phyloP scores from a whole-genome alignment of 2,329 filamentous ascomycete species.

The Moelleriella libera region DNA sequence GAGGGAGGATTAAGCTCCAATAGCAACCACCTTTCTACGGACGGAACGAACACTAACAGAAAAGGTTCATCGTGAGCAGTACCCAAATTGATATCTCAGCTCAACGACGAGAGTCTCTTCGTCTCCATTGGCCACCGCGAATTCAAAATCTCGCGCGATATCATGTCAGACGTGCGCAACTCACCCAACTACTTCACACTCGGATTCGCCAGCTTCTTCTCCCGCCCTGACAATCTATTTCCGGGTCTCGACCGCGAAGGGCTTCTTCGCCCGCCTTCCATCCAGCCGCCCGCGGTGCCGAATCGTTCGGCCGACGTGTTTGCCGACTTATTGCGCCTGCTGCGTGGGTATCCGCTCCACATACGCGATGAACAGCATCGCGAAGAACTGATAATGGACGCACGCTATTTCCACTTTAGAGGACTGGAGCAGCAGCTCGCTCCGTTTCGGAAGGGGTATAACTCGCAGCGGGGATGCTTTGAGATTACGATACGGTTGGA shows the following conservation, averaged over 20 bases:
- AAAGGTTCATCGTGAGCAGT: constrained; percentile 31
- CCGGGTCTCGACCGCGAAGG: constrained; percentile 69
- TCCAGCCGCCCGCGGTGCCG: constrained; percentile 68
- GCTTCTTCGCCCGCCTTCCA: constrained; percentile 74
- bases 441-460: constrained; percentile 61
- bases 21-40: too few species aligned
- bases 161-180: constrained; percentile 76
- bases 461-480: constrained; percentile 48
- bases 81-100: constrained; percentile 75
- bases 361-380: constrained; percentile 68
- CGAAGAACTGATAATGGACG: constrained; percentile 65
- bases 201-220: constrained; percentile 81
- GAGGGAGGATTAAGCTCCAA: too few species aligned
- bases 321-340: constrained; percentile 63
- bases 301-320: constrained; percentile 76
- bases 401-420: constrained; percentile 85
- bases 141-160: constrained; percentile 80
- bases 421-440: constrained; percentile 81
- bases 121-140: constrained; percentile 77
- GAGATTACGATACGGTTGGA: constrained; percentile 74
- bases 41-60: too few species aligned
- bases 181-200: constrained; percentile 93
- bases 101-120: constrained; percentile 85
- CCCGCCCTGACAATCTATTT: constrained; percentile 64
- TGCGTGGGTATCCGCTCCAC: constrained; percentile 70